Conservation (phyloP, 2,329 filamentous ascomycete species). For the Hirsutella rhossiliensis region DNA sequence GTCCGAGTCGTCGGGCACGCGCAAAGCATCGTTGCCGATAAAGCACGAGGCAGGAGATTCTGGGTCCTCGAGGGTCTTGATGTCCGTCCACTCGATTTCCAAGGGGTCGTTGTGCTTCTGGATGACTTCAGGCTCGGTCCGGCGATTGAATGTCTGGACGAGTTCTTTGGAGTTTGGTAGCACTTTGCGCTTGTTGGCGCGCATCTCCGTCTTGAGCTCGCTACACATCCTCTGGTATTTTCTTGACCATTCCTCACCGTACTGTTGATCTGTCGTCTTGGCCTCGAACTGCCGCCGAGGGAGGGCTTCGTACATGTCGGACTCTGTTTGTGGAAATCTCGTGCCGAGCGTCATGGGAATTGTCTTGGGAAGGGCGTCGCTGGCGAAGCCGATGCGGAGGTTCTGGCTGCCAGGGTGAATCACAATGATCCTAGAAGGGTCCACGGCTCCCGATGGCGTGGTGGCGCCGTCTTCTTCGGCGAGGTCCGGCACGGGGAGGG, state of each 20-base stretch:
- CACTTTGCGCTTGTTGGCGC: conserved; percentile 86
- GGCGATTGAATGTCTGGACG: conserved; percentile 86
- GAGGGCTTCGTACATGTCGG: conserved; percentile 68
- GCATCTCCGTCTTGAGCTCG: conserved; percentile 83
- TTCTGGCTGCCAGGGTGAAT: conserved; percentile 96
- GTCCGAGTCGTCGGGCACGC: conserved; percentile 78
- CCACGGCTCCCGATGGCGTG: conserved; percentile 45
- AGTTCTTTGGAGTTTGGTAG: conserved; percentile 96
- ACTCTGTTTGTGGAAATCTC: conserved; percentile 66
- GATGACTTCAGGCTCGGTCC: conserved; percentile 74
- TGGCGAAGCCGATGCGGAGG: conserved; percentile 86
- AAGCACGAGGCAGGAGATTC: conserved; percentile 53
- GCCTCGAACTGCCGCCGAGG: conserved; percentile 58
- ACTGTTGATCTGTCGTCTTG: conserved; percentile 60
- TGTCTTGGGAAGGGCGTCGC: conserved; percentile 86
- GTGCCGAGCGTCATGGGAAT: conserved; percentile 87
- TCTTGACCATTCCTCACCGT: conserved; percentile 69
- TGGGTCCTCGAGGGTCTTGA: conserved; percentile 53
- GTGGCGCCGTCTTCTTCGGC: conserved; percentile 43
- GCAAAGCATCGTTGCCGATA: conserved; percentile 68
- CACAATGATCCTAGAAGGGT: conserved; percentile 84
- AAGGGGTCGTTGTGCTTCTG: conserved; percentile 90
- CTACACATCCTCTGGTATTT: conserved; percentile 72
- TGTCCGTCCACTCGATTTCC: conserved; percentile 90
- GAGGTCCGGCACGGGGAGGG: conserved; percentile 47